These are phyloP conservation scores for Hypoxylon subgilvum DNA, from an alignment of 495 filamentous ascomycete genomes.

Conservation along the genomic window DNA sequence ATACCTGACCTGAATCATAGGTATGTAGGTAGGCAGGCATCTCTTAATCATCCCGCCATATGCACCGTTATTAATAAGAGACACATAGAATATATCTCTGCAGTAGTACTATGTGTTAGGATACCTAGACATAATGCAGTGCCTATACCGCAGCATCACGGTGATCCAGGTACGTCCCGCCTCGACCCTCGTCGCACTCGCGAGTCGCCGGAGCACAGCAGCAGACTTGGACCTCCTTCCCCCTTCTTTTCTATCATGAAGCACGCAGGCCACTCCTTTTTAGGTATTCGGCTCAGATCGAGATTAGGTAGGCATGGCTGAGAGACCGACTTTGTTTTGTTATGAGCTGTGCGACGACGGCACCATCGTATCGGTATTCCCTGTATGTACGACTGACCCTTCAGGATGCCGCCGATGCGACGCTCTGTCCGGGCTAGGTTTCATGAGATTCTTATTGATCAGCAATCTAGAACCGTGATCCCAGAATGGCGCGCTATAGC, in stretches of 20 bases:
- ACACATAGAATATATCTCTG: not conserved
- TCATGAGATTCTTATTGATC: constrained; percentile 28
- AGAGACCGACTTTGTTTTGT: constrained; percentile 15
- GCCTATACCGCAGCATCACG: constrained; percentile 1
- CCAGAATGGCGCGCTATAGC: constrained; percentile 21
- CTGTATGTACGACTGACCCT: constrained; percentile 9
- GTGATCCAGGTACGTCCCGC: not conserved
- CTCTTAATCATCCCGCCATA: constrained; percentile 1
- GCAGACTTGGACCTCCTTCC: not conserved
- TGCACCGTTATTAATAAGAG: constrained; percentile 8
- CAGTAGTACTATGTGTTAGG: too few relatives aligned
- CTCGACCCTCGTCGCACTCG: not conserved
- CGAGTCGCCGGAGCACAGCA: not conserved
- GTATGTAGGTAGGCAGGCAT: too few relatives aligned
- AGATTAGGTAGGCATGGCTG: constrained; percentile 20
- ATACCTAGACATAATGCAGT: constrained; percentile 11
- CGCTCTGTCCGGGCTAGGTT: constrained; percentile 25
- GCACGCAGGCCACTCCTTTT: constrained; percentile 7
- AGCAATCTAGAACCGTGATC: constrained; percentile 32
- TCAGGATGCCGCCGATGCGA: constrained; percentile 27
- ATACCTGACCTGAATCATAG: too few relatives aligned
- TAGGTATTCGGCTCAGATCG: constrained; percentile 5
- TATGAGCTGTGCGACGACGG: constrained; percentile 6
- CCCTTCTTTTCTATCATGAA: not conserved
- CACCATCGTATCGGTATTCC: constrained; percentile 3